These are phyloP conservation scores for Dipteronia dyeriana DNA, from an alignment of 345 rosid genomes.

Conservation along the genomic window DNA sequence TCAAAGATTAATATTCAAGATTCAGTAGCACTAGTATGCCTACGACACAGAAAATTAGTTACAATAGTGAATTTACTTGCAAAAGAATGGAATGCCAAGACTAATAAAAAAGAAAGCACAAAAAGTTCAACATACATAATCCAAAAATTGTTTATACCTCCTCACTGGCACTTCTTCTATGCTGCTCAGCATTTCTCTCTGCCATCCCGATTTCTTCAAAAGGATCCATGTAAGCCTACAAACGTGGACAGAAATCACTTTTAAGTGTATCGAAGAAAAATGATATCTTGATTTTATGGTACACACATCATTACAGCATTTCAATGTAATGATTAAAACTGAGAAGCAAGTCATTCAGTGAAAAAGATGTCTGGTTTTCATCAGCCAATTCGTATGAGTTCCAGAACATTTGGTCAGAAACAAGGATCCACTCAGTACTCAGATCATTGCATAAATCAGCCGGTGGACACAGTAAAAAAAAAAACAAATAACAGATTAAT, in stretches of 20 bases:
- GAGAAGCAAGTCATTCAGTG: neutral
- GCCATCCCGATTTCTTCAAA: conserved; percentile 83
- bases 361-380: neutral
- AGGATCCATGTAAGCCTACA: conserved; percentile 75
- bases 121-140: conserved; percentile 12
- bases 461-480: neutral
- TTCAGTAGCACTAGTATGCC: neutral
- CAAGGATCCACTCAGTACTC: conserved; percentile 4
- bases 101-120: neutral
- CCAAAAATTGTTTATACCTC: conserved; percentile 49
- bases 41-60: neutral
- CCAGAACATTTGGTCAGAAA: neutral
- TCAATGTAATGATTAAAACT: neutral
- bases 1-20: neutral
- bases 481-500: neutral
- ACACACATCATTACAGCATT: conserved; percentile 9
- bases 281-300: neutral
- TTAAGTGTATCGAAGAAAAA: conserved; percentile 9
- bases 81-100: neutral
- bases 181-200: conserved; percentile 73
- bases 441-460: neutral
- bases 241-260: conserved; percentile 5
- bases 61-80: neutral
- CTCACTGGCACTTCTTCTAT: conserved; percentile 87
- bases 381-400: neutral